Percentiles rank a stretch among this genome's conserved stretches.
phyloP scores from a whole-genome alignment of 2,329 filamentous ascomycete genomes.

The Metarhizium album region DNA sequence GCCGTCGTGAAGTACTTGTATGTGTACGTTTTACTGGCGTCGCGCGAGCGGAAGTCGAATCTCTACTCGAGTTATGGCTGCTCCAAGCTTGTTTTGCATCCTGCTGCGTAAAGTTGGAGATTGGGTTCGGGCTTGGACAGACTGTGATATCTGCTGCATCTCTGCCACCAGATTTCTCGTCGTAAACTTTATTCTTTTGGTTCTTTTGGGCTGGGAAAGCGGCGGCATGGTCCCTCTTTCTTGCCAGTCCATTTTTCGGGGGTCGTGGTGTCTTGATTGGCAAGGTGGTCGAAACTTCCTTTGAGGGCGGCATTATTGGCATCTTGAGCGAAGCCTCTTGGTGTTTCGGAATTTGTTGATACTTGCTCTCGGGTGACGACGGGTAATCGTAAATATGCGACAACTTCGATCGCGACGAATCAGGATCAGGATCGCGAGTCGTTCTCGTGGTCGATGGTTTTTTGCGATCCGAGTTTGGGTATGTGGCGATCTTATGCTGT shows the following conservation, averaged over 20 bases:
- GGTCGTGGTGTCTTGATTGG: neutral
- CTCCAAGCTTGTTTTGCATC: neutral
- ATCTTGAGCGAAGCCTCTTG: neutral
- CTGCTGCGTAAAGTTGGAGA: neutral
- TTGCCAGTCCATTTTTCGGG: neutral
- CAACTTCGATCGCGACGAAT: neutral
- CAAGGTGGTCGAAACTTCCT: neutral
- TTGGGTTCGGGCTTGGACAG: neutral
- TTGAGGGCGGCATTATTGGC: neutral
- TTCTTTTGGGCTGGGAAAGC: neutral
- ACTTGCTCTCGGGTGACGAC: neutral
- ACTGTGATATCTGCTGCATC: neutral
- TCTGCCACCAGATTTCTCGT: neutral
- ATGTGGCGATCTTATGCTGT: constrained; percentile 1
- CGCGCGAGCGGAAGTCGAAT: neutral
- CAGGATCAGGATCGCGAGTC: neutral
- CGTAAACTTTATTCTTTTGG: neutral
- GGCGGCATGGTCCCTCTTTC: constrained; percentile 5
- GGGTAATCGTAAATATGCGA: neutral
- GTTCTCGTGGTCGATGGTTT: neutral
- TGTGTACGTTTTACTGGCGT: neutral
- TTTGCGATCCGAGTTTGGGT: constrained; percentile 3
- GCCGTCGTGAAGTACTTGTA: constrained; percentile 4
- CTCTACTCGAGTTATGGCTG: neutral
- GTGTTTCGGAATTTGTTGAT: neutral